These are phyloP conservation scores for Lophiotrema nucula DNA, from an alignment of 495 filamentous ascomycete species.

Conservation along the genomic window DNA sequence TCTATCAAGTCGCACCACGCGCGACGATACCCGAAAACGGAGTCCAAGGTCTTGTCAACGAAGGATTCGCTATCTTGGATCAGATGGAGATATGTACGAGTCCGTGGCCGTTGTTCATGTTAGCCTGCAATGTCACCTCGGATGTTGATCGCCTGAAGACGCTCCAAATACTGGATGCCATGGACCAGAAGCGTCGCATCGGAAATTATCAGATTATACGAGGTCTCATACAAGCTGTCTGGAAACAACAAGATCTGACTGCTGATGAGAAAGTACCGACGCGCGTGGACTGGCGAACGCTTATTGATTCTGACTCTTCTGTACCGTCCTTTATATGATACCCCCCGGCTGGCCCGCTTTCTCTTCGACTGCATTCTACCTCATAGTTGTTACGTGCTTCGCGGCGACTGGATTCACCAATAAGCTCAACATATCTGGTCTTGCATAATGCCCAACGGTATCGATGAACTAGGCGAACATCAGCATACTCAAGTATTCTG, in stretches of 20 bases:
- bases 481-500: background rate
- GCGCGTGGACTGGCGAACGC: slow-evolving; percentile 11
- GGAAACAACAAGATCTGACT: slow-evolving; percentile 21
- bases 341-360: background rate
- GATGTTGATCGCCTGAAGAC: slow-evolving; percentile 7
- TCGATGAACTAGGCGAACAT: slow-evolving; percentile 32
- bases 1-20: slow-evolving; percentile 9
- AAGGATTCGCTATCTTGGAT: slow-evolving; percentile 7
- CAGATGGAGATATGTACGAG: slow-evolving; percentile 22
- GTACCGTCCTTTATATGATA: slow-evolving; percentile 19
- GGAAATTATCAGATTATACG: slow-evolving; percentile 22
- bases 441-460: slow-evolving; percentile 39
- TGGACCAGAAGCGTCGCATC: slow-evolving; percentile 12
- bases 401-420: slow-evolving; percentile 29
- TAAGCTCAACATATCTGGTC: slow-evolving; percentile 42
- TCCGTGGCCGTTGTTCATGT: slow-evolving; percentile 26
- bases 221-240: slow-evolving; percentile 9
- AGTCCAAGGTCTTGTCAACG: background rate
- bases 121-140: slow-evolving; percentile 4
- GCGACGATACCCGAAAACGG: background rate
- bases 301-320: slow-evolving; percentile 4
- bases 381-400: slow-evolving; percentile 24
- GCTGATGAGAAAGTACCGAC: background rate
- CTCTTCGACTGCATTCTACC: background rate
- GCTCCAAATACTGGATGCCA: slow-evolving; percentile 1